These are phyloP conservation scores for Mycena filopes DNA, from an alignment of 768 basidiomycete genomes.

Conservation along the genomic window DNA sequence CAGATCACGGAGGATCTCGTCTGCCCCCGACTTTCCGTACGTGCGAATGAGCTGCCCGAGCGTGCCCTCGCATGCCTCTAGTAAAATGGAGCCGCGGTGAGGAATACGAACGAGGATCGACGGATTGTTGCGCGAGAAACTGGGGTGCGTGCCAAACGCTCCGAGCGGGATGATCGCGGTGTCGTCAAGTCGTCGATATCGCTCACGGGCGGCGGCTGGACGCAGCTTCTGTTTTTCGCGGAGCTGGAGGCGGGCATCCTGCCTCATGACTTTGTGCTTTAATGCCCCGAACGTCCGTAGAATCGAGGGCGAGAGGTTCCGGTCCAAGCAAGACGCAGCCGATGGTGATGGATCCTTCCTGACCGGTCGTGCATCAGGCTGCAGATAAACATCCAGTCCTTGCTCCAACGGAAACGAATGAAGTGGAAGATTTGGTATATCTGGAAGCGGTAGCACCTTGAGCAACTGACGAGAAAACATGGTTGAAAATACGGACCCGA, in stretches of 20 bases:
- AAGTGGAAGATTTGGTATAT: neutral
- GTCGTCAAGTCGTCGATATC: neutral
- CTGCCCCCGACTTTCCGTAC: constrained; percentile 70
- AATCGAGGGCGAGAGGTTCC: neutral
- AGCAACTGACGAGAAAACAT: neutral
- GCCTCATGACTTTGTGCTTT: neutral
- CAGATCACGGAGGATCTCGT: constrained; percentile 70
- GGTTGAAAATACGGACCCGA: constrained; percentile 35
- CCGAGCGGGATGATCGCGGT: constrained; percentile 13
- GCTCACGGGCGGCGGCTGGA: neutral
- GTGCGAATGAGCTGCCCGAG: constrained; percentile 87
- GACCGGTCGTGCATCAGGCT: neutral
- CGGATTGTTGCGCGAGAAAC: constrained; percentile 46
- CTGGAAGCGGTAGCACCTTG: neutral
- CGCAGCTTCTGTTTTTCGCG: neutral
- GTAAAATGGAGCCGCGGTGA: constrained; percentile 71
- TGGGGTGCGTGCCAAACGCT: neutral
- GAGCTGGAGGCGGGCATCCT: neutral
- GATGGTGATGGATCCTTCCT: neutral
- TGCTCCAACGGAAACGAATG: constrained; percentile 1
- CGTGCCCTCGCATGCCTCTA: constrained; percentile 93
- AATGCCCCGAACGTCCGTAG: neutral
- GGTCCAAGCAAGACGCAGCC: neutral
- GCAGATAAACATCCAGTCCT: neutral
- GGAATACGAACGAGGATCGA: constrained; percentile 83